These are phyloP conservation scores for Avena atlantica DNA, from an alignment of 176 grass and related monocot species.

Conservation along the genomic window DNA sequence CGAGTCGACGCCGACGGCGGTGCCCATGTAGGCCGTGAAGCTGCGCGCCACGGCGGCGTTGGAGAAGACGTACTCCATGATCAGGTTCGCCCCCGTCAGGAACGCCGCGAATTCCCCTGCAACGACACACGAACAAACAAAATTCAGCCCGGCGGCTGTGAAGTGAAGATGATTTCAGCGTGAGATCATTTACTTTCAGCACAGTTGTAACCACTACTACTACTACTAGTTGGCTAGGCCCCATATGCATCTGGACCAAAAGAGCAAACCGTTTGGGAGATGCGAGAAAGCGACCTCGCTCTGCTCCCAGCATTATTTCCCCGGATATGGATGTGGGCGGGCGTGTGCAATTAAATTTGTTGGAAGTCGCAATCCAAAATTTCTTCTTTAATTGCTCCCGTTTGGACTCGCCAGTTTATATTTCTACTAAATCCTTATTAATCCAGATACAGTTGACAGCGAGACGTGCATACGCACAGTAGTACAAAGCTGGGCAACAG, in stretches of 20 bases:
- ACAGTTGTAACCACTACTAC: background rate
- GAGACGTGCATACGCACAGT: background rate
- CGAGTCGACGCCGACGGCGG: conserved; percentile 76
- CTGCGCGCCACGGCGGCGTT: conserved; percentile 96
- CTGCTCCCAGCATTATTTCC: conserved; percentile 9
- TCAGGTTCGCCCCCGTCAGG: conserved; percentile 88
- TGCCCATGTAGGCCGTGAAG: conserved; percentile 96
- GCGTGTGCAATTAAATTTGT: conserved; percentile 36
- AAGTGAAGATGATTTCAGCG: background rate
- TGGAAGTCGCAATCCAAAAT: background rate
- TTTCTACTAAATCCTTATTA: background rate
- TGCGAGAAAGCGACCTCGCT: conserved; percentile 40
- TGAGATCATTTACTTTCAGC: conserved; percentile 19
- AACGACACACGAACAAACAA: background rate
- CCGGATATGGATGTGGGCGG: conserved; percentile 37
- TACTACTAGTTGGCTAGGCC: background rate
- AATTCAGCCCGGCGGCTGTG: conserved; percentile 14
- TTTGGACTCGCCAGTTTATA: background rate
- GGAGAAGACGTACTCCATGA: conserved; percentile 99
- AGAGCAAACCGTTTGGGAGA: conserved; percentile 31
- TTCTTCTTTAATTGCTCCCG: background rate
- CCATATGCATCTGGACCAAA: conserved; percentile 35
- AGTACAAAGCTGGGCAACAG: background rate
- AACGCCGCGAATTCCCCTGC: conserved; percentile 94
- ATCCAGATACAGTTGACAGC: conserved; percentile 10